phyloP scores from a whole-genome alignment of 2,329 filamentous ascomycete species.

The Scytalidium sp. region DNA sequence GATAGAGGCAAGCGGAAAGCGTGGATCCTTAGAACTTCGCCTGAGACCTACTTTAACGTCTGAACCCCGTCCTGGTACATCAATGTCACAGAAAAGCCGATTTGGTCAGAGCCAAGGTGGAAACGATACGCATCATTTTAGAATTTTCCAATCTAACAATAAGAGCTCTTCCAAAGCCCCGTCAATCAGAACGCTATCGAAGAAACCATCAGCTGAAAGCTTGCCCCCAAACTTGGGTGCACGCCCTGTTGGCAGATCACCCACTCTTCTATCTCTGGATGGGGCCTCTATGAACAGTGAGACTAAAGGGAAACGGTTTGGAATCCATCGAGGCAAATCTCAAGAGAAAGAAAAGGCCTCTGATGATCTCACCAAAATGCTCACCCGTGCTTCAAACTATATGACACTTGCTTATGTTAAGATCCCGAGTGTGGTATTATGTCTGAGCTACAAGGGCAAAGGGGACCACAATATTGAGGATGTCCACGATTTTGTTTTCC shows the following conservation, averaged over 20 bases:
- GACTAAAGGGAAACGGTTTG: slow-evolving; percentile 47
- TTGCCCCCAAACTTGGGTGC: slow-evolving; percentile 19
- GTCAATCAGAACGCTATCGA: slow-evolving; percentile 18
- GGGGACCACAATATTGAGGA: slow-evolving; percentile 95
- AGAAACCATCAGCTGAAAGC: slow-evolving; percentile 29
- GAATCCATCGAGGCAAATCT: slow-evolving; percentile 43
- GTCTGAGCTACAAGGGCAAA: slow-evolving; percentile 94
- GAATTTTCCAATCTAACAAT: slow-evolving; percentile 38
- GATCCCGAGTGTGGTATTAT: slow-evolving; percentile 91
- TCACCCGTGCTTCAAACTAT: slow-evolving; percentile 89
- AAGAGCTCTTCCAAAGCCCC: slow-evolving; percentile 19
- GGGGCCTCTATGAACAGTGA: slow-evolving; percentile 24
- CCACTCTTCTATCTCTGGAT: slow-evolving; percentile 20
- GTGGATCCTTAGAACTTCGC: slow-evolving; percentile 76
- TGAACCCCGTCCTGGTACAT: slow-evolving; percentile 30
- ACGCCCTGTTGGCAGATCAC: slow-evolving; percentile 21
- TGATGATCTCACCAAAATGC: slow-evolving; percentile 96
- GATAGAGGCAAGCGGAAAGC: slow-evolving; percentile 55
- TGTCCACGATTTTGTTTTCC: slow-evolving; percentile 96
- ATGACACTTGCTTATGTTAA: slow-evolving; percentile 97
- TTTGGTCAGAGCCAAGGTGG: slow-evolving; percentile 19
- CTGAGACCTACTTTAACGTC: slow-evolving; percentile 78
- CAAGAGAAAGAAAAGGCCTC: slow-evolving; percentile 61
- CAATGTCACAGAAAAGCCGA: slow-evolving; percentile 17
- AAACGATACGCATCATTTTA: slow-evolving; percentile 35